Conservation (phyloP, 129 eudicot species). For the Flaveria trinervia region DNA sequence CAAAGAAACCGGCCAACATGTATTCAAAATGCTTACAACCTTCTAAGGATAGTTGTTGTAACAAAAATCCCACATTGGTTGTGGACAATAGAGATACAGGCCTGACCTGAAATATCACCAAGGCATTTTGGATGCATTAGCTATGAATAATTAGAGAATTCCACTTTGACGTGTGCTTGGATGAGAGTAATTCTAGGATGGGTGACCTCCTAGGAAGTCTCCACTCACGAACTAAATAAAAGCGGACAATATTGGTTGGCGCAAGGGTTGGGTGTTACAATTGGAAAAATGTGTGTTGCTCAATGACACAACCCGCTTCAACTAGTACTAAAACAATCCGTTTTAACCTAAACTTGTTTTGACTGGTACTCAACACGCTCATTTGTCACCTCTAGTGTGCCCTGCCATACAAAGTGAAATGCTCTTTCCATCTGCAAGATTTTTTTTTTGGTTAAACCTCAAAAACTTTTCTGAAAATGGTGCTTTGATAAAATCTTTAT, state of each 20-base stretch:
- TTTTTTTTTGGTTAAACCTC: neutral
- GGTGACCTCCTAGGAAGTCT: no score
- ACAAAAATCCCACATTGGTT: no score
- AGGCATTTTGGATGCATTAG: no score
- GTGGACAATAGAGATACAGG: no score
- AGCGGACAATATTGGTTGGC: neutral
- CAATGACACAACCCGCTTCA: neutral
- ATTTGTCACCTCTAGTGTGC: neutral
- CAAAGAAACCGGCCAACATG: neutral
- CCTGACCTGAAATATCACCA: no score
- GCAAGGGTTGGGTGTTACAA: no score
- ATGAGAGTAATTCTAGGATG: no score
- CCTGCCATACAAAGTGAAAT: neutral
- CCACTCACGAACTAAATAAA: no score
- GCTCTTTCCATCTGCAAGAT: neutral
- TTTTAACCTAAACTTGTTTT: neutral
- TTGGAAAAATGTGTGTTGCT: neutral
- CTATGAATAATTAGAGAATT: no score
- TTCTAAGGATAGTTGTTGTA: neutral
- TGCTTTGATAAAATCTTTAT: no score
- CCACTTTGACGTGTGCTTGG: no score
- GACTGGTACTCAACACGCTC: neutral
- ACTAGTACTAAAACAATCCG: neutral
- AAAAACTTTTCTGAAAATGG: no score
- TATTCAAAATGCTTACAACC: neutral